phyloP scores from a whole-genome alignment of 345 rosid species.

The Corchorus capsularis region DNA sequence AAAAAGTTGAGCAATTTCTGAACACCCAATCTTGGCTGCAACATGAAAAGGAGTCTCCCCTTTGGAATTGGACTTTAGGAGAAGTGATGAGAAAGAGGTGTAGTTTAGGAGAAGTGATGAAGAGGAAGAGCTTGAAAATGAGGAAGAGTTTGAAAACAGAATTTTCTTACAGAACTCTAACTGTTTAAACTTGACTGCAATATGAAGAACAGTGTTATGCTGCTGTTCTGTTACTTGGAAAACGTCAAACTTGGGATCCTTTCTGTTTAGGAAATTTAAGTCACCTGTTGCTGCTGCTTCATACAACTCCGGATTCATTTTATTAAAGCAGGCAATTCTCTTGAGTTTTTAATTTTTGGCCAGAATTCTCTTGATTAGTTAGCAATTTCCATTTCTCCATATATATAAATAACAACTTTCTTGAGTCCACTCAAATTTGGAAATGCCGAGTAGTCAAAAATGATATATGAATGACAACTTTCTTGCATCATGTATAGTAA shows the following conservation, averaged over 20 bases:
- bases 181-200: background rate
- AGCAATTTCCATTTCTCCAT: background rate
- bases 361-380: too few species aligned
- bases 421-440: too few species aligned
- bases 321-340: background rate
- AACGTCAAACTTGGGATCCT: background rate
- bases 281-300: slow-evolving; percentile 28
- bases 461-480: too few species aligned
- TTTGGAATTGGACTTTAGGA: background rate
- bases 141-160: background rate
- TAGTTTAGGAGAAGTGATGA: background rate
- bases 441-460: too few species aligned
- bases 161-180: background rate
- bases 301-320: slow-evolving; percentile 29
- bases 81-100: background rate
- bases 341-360: too few species aligned
- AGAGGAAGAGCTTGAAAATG: too few species aligned
- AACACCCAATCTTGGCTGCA: background rate
- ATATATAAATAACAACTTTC: too few species aligned
- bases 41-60: slow-evolving; percentile 4
- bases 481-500: too few species aligned
- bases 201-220: slow-evolving; percentile 2
- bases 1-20: background rate
- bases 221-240: background rate
- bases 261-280: background rate